phyloP scores from a whole-genome alignment of 257 asterid species.

The Solanum corneliomulleri region DNA sequence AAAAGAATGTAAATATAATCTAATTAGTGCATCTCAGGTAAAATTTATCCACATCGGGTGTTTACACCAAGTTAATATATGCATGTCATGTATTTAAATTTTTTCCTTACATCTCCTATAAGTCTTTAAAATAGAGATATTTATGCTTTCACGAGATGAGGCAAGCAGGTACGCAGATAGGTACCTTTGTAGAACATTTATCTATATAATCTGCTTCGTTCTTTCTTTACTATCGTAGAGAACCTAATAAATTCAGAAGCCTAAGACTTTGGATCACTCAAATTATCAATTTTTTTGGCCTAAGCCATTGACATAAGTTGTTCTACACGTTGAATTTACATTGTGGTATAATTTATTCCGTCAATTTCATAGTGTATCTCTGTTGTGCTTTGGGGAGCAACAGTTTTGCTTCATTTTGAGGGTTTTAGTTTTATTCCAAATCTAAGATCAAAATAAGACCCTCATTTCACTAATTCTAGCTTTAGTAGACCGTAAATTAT shows the following conservation, averaged over 20 bases:
- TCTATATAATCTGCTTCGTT: not conserved
- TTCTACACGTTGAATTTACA: no score
- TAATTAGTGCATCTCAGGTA: not conserved
- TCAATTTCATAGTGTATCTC: not conserved
- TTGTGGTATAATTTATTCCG: not conserved
- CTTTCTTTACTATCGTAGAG: no score
- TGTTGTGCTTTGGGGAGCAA: not conserved
- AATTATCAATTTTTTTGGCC: not conserved
- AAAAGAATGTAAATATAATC: no score
- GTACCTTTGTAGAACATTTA: no score
- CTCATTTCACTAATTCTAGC: no score
- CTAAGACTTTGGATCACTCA: not conserved
- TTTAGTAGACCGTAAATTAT: fast-evolving
- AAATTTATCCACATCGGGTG: no score
- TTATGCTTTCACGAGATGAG: not conserved
- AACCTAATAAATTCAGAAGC: not conserved
- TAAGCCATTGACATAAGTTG: not conserved
- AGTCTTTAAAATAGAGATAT: no score
- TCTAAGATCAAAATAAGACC: no score
- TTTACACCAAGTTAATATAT: no score
- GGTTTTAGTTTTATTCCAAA: no score
- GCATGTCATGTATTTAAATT: no score
- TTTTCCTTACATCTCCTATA: not conserved
- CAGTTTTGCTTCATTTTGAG: not conserved
- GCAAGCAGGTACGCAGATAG: not conserved